Base-by-base conservation (phyloP, 257 asterid genomes). In the Primulina tabacum region DNA sequence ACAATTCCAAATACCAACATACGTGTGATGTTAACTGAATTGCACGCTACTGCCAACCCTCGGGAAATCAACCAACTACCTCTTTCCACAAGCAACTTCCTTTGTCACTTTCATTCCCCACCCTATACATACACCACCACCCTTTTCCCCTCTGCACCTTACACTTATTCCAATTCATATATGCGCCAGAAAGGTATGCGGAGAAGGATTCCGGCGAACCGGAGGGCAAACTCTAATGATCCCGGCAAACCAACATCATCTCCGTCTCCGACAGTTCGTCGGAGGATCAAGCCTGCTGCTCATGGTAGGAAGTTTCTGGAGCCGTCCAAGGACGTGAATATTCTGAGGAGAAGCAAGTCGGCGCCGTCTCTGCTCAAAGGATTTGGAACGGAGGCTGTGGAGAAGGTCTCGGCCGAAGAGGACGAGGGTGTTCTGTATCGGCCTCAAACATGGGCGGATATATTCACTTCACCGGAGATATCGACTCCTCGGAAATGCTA, bases 391-490 rank as follows among this genome's bases (percentile, higher is more conserved):
- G 30, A 3, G 30, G 30, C 30, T 6, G 43, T 29, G 38, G 79
- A 17, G 35, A 18, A 52, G 56, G 58, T 28, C 2, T 69, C 64
- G 65, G 76, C 20, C 62, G 78, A 65, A 50, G 73, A 55, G 32
- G 60, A 69, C 7, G 89, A 35, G 3, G 75, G 55, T 62, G 75
- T 84, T 35, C 79, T 79, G 60, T 80, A 43, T 75, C 85, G 85
- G 68, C 88, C 84, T 21, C 75, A 38, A 53, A 87, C 90, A 24
- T 82, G 84, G 59, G 32, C 77, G 12, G 84, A 87, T 30, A 34
- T 85, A 35, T 85, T 82, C 58, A 57, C 58, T 16, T 68, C 87
- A 7, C 62, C 83, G 38, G 88, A 79, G 4, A 73, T 60, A 67
- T 29, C 47, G 17, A 6, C n/a, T 32, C 62, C 81, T 20, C 64